A percentile compares a stretch with the other conserved stretches of the same genome.
Evolutionary conservation across 768 basidiomycete genomes (phyloP).

Genomic region (Thelephora aurantiotincta): DNA sequence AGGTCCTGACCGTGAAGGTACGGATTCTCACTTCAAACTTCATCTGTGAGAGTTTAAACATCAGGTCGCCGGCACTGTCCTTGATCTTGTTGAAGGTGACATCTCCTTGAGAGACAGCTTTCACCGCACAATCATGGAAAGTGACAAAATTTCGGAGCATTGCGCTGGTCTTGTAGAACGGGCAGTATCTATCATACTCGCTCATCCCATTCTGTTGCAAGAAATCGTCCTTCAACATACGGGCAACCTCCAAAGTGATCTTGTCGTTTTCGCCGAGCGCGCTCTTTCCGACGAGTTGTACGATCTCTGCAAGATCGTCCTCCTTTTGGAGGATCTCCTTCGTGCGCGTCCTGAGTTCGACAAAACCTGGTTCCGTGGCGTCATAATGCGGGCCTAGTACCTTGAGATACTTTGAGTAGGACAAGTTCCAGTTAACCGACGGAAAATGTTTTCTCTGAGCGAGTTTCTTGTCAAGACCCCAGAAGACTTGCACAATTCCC

Average conservation of each 20-base stretch:
- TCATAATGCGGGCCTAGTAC: slow-evolving; percentile 91
- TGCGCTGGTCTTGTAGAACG: slow-evolving; percentile 96
- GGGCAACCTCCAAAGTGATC: slow-evolving; percentile 93
- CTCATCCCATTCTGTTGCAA: slow-evolving; percentile 98
- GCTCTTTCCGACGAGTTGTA: slow-evolving; percentile 98
- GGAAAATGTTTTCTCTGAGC: slow-evolving; percentile 99
- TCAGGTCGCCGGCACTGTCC: slow-evolving; percentile 73
- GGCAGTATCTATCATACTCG: slow-evolving; percentile 93
- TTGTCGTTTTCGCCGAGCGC: slow-evolving; percentile 96
- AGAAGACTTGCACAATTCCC: slow-evolving; percentile 98
- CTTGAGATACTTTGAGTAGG: slow-evolving; percentile 97
- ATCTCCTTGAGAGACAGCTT: slow-evolving; percentile 72
- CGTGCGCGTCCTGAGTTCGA: slow-evolving; percentile 80
- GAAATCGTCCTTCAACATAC: slow-evolving; percentile 96
- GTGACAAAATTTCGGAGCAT: slow-evolving; percentile 93
- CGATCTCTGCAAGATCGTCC: slow-evolving; percentile 96
- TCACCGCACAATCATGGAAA: slow-evolving; percentile 85
- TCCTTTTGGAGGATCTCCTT: slow-evolving; percentile 99
- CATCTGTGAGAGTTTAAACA: slow-evolving; percentile 98
- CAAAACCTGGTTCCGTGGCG: slow-evolving; percentile 81
- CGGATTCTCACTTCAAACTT: slow-evolving; percentile 74
- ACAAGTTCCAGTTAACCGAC: slow-evolving; percentile 99
- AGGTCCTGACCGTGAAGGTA: neutral
- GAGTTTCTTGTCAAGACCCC: slow-evolving; percentile 99
- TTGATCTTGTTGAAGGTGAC: slow-evolving; percentile 79